Conservation (phyloP, 1,284 basidiomycete species). For the Moniliophthora roreri region DNA sequence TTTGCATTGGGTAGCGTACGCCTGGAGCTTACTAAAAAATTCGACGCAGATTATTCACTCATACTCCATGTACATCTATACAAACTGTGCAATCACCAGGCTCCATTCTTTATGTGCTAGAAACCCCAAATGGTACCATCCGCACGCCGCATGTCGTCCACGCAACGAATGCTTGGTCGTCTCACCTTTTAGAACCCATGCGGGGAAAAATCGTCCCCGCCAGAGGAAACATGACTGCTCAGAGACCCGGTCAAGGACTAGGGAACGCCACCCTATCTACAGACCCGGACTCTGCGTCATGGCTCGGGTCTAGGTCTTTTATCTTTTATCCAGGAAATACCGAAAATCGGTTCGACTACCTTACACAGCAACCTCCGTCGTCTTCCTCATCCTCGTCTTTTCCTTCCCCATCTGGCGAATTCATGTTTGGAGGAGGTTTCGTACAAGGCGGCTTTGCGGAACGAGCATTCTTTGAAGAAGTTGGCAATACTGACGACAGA, state of each 20-base stretch:
- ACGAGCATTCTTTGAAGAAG: background rate
- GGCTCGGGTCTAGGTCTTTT: constrained; percentile 47
- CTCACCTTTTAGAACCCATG: constrained; percentile 68
- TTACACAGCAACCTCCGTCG: constrained; percentile 47
- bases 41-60: constrained; percentile 47
- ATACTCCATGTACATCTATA: constrained; percentile 49
- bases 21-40: background rate
- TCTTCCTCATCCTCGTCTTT: background rate
- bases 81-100: constrained; percentile 17
- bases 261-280: constrained; percentile 11
- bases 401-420: background rate
- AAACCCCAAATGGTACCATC: constrained; percentile 57
- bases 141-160: constrained; percentile 65
- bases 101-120: constrained; percentile 36
- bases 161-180: constrained; percentile 77
- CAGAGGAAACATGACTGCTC: constrained; percentile 68
- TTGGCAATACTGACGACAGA: constrained; percentile 40
- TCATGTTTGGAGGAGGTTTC: background rate
- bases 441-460: background rate
- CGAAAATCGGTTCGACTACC: constrained; percentile 59
- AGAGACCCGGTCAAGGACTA: constrained; percentile 46
- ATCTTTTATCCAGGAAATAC: constrained; percentile 51
- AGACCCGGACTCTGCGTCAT: constrained; percentile 32
- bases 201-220: constrained; percentile 54
- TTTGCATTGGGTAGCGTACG: background rate